Base-by-base conservation (phyloP, 2,329 filamentous ascomycete genomes). In the Fusarium sp. region DNA sequence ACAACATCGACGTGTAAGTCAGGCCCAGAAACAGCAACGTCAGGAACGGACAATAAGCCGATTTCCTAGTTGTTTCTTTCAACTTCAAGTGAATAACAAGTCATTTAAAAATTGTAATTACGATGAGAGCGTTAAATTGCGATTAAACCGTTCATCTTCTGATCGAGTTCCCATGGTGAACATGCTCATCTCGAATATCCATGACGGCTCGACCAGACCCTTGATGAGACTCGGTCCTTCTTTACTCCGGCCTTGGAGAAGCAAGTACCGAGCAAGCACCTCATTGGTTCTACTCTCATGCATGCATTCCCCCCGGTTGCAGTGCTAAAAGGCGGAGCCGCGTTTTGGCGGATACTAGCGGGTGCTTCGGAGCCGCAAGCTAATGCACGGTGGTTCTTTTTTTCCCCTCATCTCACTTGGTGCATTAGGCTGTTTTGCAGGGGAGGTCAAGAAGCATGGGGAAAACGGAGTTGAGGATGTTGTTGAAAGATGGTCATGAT, bases 251-350 rank as follows among this genome's bases (percentile, higher is more conserved):
- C 50, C 56, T 58, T 20, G 56, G 31, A 42, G 27, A 65, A 35
- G 29, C 42, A 56, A 63, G 60, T 63, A 47, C 13, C 27, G 63
- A 70, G 27, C 65, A 22, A 52, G 14, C 52, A 56, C 57, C 31
- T 62, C 4, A 61, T 68, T 65, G 50, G 50, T n/a, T 52, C n/a
- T 9, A 7, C 6, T n/a, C 10, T 7, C 27, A 31, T 52, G 47
- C 47, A 52, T 13, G 47, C 47, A 52, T 52, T 52, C 45, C 47
- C 16, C 47, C 45, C 31, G 54, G 64, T 33, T 38, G 52, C 42
- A 52, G 62, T 52, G 65, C 74, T 71, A 75, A 74, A 73, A 63
- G 66, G 70, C 76, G 76, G 76, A 78, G 76, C 76, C 76, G 76
- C 76, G 76, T 65, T 75, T 77, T 78, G 74, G 76, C 73, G 74